Evolutionary conservation across 129 eudicot genomes (phyloP), one percentile per base, ranked within the genome.

Genomic region (Chrysanthemum seticuspe): DNA sequence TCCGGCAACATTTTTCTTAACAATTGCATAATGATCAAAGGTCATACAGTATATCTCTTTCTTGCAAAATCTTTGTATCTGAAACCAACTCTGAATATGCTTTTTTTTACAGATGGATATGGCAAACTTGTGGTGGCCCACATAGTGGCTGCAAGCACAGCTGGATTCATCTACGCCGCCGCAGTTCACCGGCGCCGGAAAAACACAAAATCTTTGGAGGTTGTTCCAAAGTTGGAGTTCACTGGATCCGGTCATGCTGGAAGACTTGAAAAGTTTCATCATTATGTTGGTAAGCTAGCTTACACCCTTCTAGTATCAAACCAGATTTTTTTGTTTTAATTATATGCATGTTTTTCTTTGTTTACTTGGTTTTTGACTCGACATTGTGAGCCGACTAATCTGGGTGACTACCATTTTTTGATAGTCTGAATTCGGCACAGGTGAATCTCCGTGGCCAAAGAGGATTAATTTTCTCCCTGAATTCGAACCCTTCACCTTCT

Each of bases 281-380:
- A 87, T 71, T 93, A 93, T 77, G 89, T 93, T 74, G 98, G 98
- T 81, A 86, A 56, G 78, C 55, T 52, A 14, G 45, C 45, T 36
- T 36, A 36, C 45, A 5, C 45, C 6, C 6, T 5, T 36, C 9
- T 36, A 1, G 8, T 36, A 36, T 36, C 45, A 36, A 34, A 5
- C 44, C 4, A 34, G 44, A 34, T 34, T 34, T 34, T 25, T 25
- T 25, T 25, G 21, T 19, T 19, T 19, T 19, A 19, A 19, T 19
- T 19, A 19, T 19, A 19, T 19, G 21, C 21, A 19, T 19, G 21
- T 19, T 27, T 27, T 27, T 27, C 3, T 27, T 27, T 27, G 2
- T 2, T 27, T 27, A 27, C 29, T 3, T 27, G 29, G 29, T 27
- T 27, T 27, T 27, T 3, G 29, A 27, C 29, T 27, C 29, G 29